Conservation (phyloP, 2,329 filamentous ascomycete species). For the Alternaria triticina region DNA sequence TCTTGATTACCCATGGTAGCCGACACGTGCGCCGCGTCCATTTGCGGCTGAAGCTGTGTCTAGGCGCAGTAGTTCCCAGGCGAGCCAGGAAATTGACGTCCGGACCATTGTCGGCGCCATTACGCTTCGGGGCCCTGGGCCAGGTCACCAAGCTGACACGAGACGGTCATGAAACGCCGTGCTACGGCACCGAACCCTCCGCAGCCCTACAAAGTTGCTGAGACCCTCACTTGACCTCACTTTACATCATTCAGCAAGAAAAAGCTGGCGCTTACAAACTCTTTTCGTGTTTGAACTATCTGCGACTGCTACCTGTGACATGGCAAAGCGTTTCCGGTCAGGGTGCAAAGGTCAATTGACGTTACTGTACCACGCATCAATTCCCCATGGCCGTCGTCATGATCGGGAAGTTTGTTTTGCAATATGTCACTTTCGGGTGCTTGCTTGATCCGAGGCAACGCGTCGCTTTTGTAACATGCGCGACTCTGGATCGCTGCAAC, state of each 20-base stretch:
- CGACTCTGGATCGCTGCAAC: neutral
- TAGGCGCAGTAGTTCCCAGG: slow-evolving; percentile 12
- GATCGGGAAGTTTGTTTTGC: neutral
- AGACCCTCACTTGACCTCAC: slow-evolving; percentile 10
- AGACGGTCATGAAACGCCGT: slow-evolving; percentile 43
- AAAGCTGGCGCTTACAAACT: slow-evolving; percentile 17
- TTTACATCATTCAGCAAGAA: slow-evolving; percentile 19
- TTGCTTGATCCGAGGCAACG: neutral
- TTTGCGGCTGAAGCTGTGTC: neutral
- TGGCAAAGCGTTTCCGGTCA: slow-evolving; percentile 18
- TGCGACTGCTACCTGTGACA: slow-evolving; percentile 14
- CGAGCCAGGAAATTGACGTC: neutral
- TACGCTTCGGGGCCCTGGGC: slow-evolving; percentile 10
- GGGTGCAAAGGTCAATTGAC: slow-evolving; percentile 5
- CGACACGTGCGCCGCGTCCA: neutral
- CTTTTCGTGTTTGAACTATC: slow-evolving; percentile 11
- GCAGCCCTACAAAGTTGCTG: slow-evolving; percentile 11
- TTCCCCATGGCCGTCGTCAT: neutral
- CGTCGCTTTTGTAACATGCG: neutral
- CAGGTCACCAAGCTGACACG: slow-evolving; percentile 15
- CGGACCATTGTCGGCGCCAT: slow-evolving; percentile 3
- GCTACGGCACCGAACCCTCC: slow-evolving; percentile 26
- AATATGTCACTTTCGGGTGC: slow-evolving; percentile 1
- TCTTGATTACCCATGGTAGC: neutral
- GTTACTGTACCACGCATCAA: neutral